A percentile compares a stretch with the other conserved stretches of the same genome.
Evolutionary conservation across 768 basidiomycete genomes (phyloP).

Genomic region (Suillus hirtellus): DNA sequence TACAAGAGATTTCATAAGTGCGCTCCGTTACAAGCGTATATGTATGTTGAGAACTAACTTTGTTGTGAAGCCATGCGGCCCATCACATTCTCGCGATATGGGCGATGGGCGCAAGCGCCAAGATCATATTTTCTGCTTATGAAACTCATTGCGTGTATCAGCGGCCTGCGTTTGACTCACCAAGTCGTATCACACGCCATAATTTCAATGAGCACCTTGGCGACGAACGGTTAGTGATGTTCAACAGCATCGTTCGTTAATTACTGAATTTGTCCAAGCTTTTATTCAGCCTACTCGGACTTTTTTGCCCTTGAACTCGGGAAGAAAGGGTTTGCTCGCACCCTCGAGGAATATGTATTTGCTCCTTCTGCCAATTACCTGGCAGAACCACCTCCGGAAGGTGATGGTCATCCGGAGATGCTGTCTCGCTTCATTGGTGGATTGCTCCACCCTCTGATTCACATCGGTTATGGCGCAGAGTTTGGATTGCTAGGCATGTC

Average conservation of each 20-base stretch:
- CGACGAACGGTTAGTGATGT: conserved; percentile 46
- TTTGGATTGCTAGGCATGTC: conserved; percentile 59
- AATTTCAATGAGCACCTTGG: conserved; percentile 60
- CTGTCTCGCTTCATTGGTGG: conserved; percentile 56
- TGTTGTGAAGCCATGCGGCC: conserved; percentile 14
- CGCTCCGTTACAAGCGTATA: conserved; percentile 8
- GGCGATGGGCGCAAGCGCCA: conserved; percentile 23
- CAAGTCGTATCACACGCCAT: conserved; percentile 42
- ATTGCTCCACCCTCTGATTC: conserved; percentile 65
- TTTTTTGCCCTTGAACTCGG: conserved; percentile 52
- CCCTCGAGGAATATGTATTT: conserved; percentile 61
- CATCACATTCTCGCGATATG: conserved; percentile 22
- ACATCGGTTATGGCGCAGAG: conserved; percentile 62
- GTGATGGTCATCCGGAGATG: conserved; percentile 50
- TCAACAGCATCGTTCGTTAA: conserved; percentile 1
- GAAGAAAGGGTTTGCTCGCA: conserved; percentile 41
- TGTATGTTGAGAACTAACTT: neutral
- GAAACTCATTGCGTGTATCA: conserved; percentile 33
- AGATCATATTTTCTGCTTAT: conserved; percentile 41
- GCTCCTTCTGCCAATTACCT: conserved; percentile 44
- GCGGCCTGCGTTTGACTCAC: conserved; percentile 42
- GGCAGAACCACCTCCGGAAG: conserved; percentile 31
- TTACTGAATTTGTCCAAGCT: conserved; percentile 37
- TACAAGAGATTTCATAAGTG: conserved; percentile 38
- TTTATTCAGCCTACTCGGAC: conserved; percentile 55